Base-by-base conservation (phyloP, 2,329 filamentous ascomycete species). In the Talaromyces sp. region DNA sequence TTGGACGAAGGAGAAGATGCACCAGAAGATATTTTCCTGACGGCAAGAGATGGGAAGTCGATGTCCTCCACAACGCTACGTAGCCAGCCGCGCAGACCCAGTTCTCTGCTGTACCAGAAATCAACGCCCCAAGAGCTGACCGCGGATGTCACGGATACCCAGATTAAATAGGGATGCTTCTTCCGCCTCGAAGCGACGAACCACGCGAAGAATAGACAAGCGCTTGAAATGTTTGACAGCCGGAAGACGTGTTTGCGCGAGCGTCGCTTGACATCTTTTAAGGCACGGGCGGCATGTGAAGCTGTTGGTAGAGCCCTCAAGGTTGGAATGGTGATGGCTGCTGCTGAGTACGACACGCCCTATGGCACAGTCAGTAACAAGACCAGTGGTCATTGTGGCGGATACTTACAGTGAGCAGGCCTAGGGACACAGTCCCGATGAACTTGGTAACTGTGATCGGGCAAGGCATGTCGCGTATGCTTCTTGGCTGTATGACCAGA, bases 341-440 rank as follows among this genome's bases (percentile, higher is more conserved):
- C 89, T 69, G 95, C 85, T 55, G 92, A 89, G 80, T 93, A 96
- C 58, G 93, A 96, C 64, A 95, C 84, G 76, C 93, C 93, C 93
- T 97, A 70, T 58, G 42, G 9, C 42, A 48, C 56, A 14, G 54
- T 62, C n/a, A 46, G 35, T 60, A 64, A 33, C 23, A 50, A 63
- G 60, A 23, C 12, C 44, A 28, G 23, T 14, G 3, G 12, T 50
- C 54, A 54, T 40, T 28, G n/a, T 35, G n/a, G 52, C 37, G 65
- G 81, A 89, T 35, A 44, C 42, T 71, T 85, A 96, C 92, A 64
- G 92, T 96, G 76, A 96, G 80, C 63, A 97, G 84, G 66, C 93
- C 93, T 63, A 97, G 84, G 70, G 90, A 93, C 68, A 96, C 86
- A 58, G 92, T 96, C 72, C 93, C 93, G 69, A 97, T 89, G 76